Base-by-base conservation (phyloP, 2,329 filamentous ascomycete genomes). In the Zalaria sp. region DNA sequence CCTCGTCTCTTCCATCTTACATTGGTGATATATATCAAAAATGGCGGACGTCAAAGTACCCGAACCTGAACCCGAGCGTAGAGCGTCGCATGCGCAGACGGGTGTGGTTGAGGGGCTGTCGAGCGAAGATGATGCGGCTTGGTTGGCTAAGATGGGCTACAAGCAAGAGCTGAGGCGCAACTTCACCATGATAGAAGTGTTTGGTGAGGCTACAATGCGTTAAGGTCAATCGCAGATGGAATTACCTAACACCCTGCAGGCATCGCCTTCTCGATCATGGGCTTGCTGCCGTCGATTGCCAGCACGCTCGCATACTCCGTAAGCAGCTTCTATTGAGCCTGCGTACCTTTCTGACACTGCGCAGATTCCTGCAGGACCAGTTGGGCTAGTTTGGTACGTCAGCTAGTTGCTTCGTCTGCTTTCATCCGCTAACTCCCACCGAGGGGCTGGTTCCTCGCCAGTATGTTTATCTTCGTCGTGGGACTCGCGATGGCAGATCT, bases 121-220 rank as follows among this genome's bases (percentile, higher is more conserved):
- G 11, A 57, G 46, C 32, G 54, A 56, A 31, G 61, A 63, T 45
- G 63, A 67, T 55, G 63, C 61, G 34, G 62, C 58, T 7, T 55
- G 60, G 3, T 50, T 66, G 37, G 56, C 54, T 3, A 52, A 52
- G 39, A 50, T 57, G 40, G 55, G 67, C 1, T 73, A 73, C 57
- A 73, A 77, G 53, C 74, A 79, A 57, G 75, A 80, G 52, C 61
- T 79, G 29, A 67, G 69, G 37, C 65, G 75, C 11, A 76, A 77
- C 49, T 79, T 79, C 52, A 72, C 71, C 3, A 74, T 73, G 46
- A 59, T 77, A n/a, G 73, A 79, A 52, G 67, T 79, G 11, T 78
- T 79, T 49, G 75, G 29, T 32, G n/a, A 7, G 29, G 29, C 72
- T 27, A 69, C 11, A 11, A 11, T 9, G 10, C 18, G 10, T 4